A percentile compares a stretch with the other conserved stretches of the same genome.
Conservation (phyloP, 306 rosid genomes). For the Ceratonia siliqua region DNA sequence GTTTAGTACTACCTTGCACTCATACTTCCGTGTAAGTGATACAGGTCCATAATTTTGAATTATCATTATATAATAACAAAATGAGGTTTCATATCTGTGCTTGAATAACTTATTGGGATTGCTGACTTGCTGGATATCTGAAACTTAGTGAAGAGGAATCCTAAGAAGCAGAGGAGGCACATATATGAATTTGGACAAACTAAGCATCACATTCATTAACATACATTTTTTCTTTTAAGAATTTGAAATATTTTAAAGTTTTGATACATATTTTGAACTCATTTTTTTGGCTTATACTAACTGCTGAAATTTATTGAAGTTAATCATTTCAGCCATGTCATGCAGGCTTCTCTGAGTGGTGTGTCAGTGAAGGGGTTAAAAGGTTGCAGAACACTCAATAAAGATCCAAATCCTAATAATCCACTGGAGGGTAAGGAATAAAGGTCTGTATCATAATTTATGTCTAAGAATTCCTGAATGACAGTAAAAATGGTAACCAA, state of each 20-base stretch:
- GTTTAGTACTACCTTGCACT: constrained; percentile 83
- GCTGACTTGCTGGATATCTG: constrained; percentile 22
- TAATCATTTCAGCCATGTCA: constrained; percentile 28
- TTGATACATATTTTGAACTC: not conserved
- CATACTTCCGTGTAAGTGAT: constrained; percentile 79
- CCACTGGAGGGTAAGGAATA: constrained; percentile 86
- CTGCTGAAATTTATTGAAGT: constrained; percentile 24
- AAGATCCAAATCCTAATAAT: constrained; percentile 84
- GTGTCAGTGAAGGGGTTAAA: constrained; percentile 80
- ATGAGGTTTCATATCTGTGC: constrained; percentile 23
- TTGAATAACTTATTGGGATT: not conserved
- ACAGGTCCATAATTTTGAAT: constrained; percentile 15
- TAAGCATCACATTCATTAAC: constrained; percentile 10
- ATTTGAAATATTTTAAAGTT: constrained; percentile 12
- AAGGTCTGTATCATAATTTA: constrained; percentile 50
- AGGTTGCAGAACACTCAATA: constrained; percentile 77
- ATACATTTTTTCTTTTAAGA: constrained; percentile 6
- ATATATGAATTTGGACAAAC: not conserved
- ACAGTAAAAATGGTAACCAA: not conserved
- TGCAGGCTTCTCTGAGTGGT: constrained; percentile 78
- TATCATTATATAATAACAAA: constrained; percentile 13
- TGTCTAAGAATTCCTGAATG: not conserved
- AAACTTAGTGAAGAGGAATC: not conserved
- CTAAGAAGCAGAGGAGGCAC: not conserved
- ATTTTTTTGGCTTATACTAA: constrained; percentile 15